Conservation (phyloP, 2,329 filamentous ascomycete species). For the Aspergillus sergii region DNA sequence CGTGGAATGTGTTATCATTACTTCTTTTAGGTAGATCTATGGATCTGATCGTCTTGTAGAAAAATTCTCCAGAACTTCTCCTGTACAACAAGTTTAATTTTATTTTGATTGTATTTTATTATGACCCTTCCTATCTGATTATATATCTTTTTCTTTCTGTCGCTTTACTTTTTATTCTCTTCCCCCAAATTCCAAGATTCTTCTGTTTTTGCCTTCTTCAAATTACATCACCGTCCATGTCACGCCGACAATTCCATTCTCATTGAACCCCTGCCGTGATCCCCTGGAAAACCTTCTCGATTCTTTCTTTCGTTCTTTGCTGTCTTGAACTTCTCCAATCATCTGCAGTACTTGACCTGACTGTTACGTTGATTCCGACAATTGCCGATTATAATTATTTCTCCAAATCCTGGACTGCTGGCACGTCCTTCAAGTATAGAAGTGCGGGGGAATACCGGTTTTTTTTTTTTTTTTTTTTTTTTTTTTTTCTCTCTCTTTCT, state of each 20-base stretch:
- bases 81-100: background rate
- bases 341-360: background rate
- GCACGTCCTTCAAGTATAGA: background rate
- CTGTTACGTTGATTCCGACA: background rate
- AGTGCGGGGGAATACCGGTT: background rate
- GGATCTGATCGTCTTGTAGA: slow-evolving; percentile 2
- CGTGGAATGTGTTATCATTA: background rate
- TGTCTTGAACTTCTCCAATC: background rate
- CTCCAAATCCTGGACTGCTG: background rate
- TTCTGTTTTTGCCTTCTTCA: background rate
- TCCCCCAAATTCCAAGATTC: background rate
- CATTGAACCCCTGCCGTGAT: background rate
- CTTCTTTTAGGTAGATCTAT: background rate
- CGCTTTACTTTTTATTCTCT: background rate
- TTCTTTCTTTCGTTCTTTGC: background rate
- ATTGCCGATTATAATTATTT: background rate
- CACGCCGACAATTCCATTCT: slow-evolving; percentile 6
- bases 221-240: slow-evolving; percentile 6
- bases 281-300: background rate
- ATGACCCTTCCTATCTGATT: background rate
- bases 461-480: background rate
- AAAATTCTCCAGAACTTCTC: background rate
- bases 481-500: background rate
- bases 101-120: too few species aligned
- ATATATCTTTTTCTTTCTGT: background rate